These are phyloP conservation scores for Pseudoperonospora humuli DNA, from an alignment of 352 stramenopile genomes.

Conservation along the genomic window DNA sequence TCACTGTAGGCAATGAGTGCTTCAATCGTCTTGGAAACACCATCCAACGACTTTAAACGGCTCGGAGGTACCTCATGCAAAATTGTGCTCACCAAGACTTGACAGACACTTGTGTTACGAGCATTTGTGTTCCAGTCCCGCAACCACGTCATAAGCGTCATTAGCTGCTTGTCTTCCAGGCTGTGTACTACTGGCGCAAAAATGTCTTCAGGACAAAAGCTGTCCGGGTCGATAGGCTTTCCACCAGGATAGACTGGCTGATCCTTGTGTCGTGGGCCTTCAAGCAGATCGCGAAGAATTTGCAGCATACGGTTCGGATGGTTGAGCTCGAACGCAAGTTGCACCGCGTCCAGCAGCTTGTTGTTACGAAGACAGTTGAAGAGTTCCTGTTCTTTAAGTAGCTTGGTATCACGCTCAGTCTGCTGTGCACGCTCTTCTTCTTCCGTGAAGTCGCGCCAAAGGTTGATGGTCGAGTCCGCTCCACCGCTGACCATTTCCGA, in stretches of 20 bases:
- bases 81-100: conserved; percentile 90
- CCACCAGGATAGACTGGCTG: conserved; percentile 34
- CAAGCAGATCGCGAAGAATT: conserved; percentile 80
- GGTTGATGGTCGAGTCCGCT: conserved; percentile 91
- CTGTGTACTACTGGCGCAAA: conserved; percentile 57
- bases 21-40: conserved; percentile 78
- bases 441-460: conserved; percentile 93
- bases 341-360: conserved; percentile 80
- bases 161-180: conserved; percentile 79
- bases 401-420: conserved; percentile 80
- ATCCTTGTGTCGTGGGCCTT: conserved; percentile 61
- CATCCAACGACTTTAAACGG: conserved; percentile 64
- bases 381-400: conserved; percentile 93
- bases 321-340: conserved; percentile 89
- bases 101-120: conserved; percentile 89
- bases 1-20: conserved; percentile 95
- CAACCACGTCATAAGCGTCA: conserved; percentile 90
- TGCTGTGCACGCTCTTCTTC: conserved; percentile 82
- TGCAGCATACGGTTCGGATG: conserved; percentile 92
- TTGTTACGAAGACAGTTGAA: conserved; percentile 91
- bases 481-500: conserved; percentile 90
- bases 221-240: conserved; percentile 38
- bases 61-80: conserved; percentile 62
- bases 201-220: conserved; percentile 53
- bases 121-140: conserved; percentile 98